These are phyloP conservation scores for Antitrichia curtipendula DNA, from an alignment of 225 moss, liverwort and hornwort genomes.

Conservation along the genomic window DNA sequence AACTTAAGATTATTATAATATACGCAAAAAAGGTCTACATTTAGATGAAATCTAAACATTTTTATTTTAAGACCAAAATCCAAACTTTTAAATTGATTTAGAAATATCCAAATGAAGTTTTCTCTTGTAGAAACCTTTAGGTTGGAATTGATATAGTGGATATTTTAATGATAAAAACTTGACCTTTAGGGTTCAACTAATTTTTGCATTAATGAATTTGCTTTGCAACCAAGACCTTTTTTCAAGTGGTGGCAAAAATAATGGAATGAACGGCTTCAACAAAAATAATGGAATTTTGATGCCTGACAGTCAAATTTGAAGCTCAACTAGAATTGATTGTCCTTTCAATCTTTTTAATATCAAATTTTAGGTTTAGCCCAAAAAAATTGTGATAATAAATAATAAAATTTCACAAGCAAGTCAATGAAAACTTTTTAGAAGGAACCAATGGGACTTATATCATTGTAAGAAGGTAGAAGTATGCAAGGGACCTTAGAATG, in stretches of 20 bases:
- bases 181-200: neutral
- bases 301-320: neutral
- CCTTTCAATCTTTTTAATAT: neutral
- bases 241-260: neutral
- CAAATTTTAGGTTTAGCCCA: neutral
- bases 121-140: neutral
- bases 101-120: neutral
- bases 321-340: accelerated
- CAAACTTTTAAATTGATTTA: neutral
- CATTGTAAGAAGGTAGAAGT: too few species aligned
- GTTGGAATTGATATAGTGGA: accelerated
- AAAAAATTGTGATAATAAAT: too few species aligned
- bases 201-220: neutral
- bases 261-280: too few species aligned
- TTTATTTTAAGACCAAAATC: neutral
- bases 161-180: neutral
- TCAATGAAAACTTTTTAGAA: neutral
- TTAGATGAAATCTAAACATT: neutral
- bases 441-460: neutral
- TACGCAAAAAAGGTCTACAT: too few species aligned
- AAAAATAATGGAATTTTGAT: neutral
- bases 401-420: neutral
- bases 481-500: too few species aligned
- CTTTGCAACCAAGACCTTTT: neutral
- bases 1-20: accelerated